Conservation (phyloP, 2,329 filamentous ascomycete genomes). For the Penicillium sp. region DNA sequence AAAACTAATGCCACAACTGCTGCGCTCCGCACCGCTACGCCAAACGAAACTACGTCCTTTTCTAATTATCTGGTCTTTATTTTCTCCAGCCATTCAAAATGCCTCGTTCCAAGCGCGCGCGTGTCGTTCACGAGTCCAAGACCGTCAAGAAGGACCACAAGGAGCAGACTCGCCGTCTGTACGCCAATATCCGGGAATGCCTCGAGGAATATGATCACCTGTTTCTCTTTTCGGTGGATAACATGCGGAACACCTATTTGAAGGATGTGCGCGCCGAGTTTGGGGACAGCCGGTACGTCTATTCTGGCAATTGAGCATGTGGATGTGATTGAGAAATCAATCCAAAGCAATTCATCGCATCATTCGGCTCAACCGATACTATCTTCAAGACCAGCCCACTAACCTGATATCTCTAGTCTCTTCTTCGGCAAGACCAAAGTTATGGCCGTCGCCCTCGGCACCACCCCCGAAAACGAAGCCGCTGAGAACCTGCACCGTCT, state of each 20-base stretch:
- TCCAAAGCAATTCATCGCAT: neutral
- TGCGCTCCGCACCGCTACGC: slow-evolving; percentile 24
- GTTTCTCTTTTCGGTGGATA: slow-evolving; percentile 92
- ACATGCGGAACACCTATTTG: slow-evolving; percentile 97
- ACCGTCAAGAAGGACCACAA: slow-evolving; percentile 92
- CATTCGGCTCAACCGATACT: neutral
- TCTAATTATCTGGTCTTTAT: slow-evolving; percentile 15
- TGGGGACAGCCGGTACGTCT: slow-evolving; percentile 77
- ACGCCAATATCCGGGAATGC: slow-evolving; percentile 83
- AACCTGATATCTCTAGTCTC: slow-evolving; percentile 61
- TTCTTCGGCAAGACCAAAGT: slow-evolving; percentile 99
- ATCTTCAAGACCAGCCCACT: neutral
- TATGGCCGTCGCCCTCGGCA: slow-evolving; percentile 93
- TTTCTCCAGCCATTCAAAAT: slow-evolving; percentile 58
- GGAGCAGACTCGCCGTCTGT: slow-evolving; percentile 84
- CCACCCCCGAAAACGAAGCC: slow-evolving; percentile 76
- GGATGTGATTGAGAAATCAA: neutral
- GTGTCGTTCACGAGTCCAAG: slow-evolving; percentile 87
- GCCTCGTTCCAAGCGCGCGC: slow-evolving; percentile 95
- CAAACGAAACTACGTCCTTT: slow-evolving; percentile 30
- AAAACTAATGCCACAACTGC: slow-evolving; percentile 38
- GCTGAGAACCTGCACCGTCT: slow-evolving; percentile 78
- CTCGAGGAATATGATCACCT: slow-evolving; percentile 86
- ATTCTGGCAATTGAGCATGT: neutral
- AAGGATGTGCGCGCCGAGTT: slow-evolving; percentile 89